Evolutionary conservation across 495 filamentous ascomycete species (phyloP).

Genomic region (Penicillium diatomitis): DNA sequence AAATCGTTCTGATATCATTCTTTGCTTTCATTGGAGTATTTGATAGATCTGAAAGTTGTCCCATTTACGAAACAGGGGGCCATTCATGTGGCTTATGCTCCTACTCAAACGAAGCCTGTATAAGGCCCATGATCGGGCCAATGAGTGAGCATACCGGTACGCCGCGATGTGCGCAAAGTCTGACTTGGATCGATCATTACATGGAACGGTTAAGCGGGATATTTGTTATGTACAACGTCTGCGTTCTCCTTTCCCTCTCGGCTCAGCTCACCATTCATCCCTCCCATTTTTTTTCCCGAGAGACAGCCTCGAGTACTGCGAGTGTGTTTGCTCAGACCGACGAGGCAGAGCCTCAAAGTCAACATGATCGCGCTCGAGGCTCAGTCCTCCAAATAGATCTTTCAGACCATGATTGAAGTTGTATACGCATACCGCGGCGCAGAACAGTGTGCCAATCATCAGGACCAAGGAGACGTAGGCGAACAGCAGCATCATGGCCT

Average conservation of each 20-base stretch:
- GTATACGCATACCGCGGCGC: constrained; percentile 5
- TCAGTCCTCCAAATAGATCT: not conserved
- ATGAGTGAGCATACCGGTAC: too few relatives aligned
- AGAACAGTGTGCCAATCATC: constrained; percentile 2
- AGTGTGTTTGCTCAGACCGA: not conserved
- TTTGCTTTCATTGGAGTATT: not conserved
- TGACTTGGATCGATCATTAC: too few relatives aligned
- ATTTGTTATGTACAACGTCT: too few relatives aligned
- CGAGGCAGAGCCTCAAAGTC: not conserved
- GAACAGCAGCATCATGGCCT: constrained; percentile 16
- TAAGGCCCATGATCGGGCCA: too few relatives aligned
- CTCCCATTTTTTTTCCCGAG: not conserved
- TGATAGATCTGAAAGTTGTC: too few relatives aligned
- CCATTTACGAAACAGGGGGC: too few relatives aligned
- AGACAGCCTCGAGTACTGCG: not conserved
- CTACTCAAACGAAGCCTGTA: not conserved
- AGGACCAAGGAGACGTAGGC: constrained; percentile 7
- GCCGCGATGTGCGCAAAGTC: too few relatives aligned
- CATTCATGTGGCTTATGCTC: not conserved
- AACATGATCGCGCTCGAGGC: not conserved
- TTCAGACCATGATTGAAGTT: constrained; percentile 11
- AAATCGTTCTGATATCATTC: constrained; percentile 7
- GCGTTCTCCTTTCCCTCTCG: too few relatives aligned
- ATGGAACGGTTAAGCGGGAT: too few relatives aligned
- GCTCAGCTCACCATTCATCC: not conserved